phyloP scores from a whole-genome alignment of 202 grass and related monocot species.

The Cymbopogon flexuosus region DNA sequence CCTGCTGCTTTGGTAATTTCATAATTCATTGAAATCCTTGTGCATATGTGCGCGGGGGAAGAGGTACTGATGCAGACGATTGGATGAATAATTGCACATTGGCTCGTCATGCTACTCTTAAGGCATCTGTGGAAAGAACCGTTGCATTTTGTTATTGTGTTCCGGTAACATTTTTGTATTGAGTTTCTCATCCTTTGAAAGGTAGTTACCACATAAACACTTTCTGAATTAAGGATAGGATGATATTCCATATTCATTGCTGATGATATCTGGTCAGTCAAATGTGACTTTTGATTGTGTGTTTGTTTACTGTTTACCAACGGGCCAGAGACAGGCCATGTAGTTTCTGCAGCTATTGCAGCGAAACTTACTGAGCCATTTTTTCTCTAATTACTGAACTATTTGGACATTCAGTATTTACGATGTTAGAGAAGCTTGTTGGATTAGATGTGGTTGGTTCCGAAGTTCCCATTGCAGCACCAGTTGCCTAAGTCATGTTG shows the following conservation, averaged over 20 bases:
- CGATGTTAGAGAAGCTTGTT: not conserved
- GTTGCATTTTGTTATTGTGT: constrained; percentile 3
- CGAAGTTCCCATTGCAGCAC: not conserved
- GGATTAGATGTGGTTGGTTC: constrained; percentile 30
- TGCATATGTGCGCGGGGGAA: not conserved
- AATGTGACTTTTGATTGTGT: not conserved
- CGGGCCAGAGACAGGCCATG: not conserved
- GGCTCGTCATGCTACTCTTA: not conserved
- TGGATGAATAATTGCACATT: not conserved
- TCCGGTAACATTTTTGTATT: not conserved
- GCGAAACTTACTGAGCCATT: not conserved
- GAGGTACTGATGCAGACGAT: not conserved
- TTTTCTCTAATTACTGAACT: not conserved
- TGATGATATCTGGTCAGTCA: not conserved
- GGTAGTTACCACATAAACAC: not conserved
- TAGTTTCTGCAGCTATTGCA: not conserved
- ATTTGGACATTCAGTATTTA: not conserved
- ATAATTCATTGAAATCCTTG: not conserved
- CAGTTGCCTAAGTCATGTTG: not conserved
- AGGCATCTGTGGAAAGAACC: not conserved
- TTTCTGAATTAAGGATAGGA: constrained; percentile 1
- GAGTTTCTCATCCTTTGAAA: too few relatives aligned
- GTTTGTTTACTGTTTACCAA: not conserved
- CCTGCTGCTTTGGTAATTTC: constrained; percentile 10
- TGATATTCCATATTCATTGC: not conserved